Conservation (phyloP, 768 basidiomycete species). For the Megacollybia marginata region DNA sequence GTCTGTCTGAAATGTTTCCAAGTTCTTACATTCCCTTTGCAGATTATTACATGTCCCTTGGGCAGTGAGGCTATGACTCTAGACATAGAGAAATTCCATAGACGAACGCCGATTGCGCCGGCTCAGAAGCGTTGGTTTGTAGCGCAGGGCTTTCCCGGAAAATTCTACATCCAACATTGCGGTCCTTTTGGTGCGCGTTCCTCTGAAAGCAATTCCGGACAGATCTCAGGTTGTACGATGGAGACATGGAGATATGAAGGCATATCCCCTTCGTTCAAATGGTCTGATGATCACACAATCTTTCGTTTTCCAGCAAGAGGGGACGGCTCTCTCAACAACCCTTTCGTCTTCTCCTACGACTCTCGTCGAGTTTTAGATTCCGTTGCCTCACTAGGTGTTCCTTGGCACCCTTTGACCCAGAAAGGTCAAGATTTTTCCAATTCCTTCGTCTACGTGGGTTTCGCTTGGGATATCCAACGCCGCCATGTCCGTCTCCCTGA, state of each 20-base stretch:
- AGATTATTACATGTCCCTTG: too few relatives aligned
- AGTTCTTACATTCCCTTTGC: not conserved
- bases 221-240: too few relatives aligned
- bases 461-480: constrained; percentile 17
- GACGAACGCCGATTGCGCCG: not conserved
- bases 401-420: constrained; percentile 5
- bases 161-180: not conserved
- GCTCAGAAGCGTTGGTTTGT: too few relatives aligned
- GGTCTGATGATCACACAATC: not conserved
- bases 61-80: too few relatives aligned
- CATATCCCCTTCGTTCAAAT: not conserved
- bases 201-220: too few relatives aligned
- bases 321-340: not conserved
- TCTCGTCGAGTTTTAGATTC: too few relatives aligned
- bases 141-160: not conserved
- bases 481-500: constrained; percentile 17
- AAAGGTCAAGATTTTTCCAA: constrained; percentile 16
- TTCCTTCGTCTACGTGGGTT: constrained; percentile 19
- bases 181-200: too few relatives aligned
- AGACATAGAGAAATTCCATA: not conserved
- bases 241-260: too few relatives aligned
- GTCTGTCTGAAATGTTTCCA: not conserved
- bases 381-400: not conserved
- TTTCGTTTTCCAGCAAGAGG: not conserved
- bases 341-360: not conserved